These are phyloP conservation scores for Meripilus lineatus DNA, from an alignment of 1,284 basidiomycete species.

Conservation along the genomic window DNA sequence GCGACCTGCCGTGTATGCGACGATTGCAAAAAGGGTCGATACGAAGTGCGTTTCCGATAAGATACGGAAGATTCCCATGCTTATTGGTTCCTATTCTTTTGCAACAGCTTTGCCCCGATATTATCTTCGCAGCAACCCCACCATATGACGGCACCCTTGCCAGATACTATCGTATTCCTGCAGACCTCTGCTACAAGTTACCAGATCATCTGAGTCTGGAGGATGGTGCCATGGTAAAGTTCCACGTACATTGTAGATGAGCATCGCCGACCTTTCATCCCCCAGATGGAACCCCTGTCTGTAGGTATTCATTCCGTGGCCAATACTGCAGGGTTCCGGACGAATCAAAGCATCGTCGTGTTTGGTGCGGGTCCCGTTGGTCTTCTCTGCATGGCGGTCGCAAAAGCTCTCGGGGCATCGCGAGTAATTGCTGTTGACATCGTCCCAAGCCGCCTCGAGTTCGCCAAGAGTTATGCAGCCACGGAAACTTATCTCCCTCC, in stretches of 20 bases:
- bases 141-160: constrained; percentile 86
- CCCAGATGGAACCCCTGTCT: constrained; percentile 88
- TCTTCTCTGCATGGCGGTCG: constrained; percentile 88
- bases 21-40: constrained; percentile 73
- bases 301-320: constrained; percentile 89
- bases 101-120: constrained; percentile 64
- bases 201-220: constrained; percentile 74
- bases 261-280: constrained; percentile 1
- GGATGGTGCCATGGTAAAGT: constrained; percentile 76
- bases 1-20: constrained; percentile 71
- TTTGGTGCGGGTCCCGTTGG: constrained; percentile 94
- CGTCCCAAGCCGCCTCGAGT: constrained; percentile 75
- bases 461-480: constrained; percentile 86
- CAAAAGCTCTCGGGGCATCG: constrained; percentile 81
- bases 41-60: constrained; percentile 52
- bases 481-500: constrained; percentile 78
- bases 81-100: constrained; percentile 1
- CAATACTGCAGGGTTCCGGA: constrained; percentile 69
- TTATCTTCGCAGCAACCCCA: constrained; percentile 86
- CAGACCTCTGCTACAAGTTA: constrained; percentile 69
- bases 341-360: constrained; percentile 72
- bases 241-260: background rate
- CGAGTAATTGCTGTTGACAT: constrained; percentile 87
- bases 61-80: background rate
- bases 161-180: constrained; percentile 76